These are phyloP conservation scores for Ceratobasidium sp. DNA, from an alignment of 1,284 basidiomycete genomes.

Conservation along the genomic window DNA sequence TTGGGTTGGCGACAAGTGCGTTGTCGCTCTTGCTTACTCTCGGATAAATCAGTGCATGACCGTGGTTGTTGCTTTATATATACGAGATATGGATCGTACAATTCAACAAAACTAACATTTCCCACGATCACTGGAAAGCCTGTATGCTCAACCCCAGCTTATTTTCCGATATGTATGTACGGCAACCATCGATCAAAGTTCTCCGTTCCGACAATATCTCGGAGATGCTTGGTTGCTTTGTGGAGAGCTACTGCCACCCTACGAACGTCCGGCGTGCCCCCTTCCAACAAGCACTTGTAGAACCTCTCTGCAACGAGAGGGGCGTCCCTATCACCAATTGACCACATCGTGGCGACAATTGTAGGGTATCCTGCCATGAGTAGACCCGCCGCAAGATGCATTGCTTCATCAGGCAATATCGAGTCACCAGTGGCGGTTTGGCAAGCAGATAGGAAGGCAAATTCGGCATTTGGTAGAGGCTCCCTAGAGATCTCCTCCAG, in stretches of 20 bases:
- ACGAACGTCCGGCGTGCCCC: not conserved
- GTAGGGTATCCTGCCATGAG: slow-evolving; percentile 46
- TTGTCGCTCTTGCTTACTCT: too few species aligned
- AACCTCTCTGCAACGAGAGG: not conserved
- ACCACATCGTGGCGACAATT: slow-evolving; percentile 23
- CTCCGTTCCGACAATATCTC: not conserved
- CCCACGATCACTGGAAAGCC: too few species aligned
- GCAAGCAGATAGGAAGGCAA: slow-evolving; percentile 20
- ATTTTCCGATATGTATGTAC: slow-evolving; percentile 13
- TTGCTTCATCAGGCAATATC: slow-evolving; percentile 45
- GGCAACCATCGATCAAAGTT: slow-evolving; percentile 1
- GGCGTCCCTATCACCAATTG: not conserved
- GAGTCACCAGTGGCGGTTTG: slow-evolving; percentile 40
- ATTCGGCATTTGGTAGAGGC: not conserved
- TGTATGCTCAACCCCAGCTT: too few species aligned
- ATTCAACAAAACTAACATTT: not conserved
- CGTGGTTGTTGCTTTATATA: too few species aligned
- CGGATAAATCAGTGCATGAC: too few species aligned
- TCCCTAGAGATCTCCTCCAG: not conserved
- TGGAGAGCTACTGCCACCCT: not conserved
- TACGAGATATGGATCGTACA: too few species aligned
- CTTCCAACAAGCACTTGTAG: not conserved
- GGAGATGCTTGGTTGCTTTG: not conserved
- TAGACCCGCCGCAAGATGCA: slow-evolving; percentile 45
- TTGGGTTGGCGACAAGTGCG: too few species aligned